Percentiles rank a stretch among this genome's conserved stretches.
Conservation (phyloP, 345 rosid genomes). For the Populus alba region DNA sequence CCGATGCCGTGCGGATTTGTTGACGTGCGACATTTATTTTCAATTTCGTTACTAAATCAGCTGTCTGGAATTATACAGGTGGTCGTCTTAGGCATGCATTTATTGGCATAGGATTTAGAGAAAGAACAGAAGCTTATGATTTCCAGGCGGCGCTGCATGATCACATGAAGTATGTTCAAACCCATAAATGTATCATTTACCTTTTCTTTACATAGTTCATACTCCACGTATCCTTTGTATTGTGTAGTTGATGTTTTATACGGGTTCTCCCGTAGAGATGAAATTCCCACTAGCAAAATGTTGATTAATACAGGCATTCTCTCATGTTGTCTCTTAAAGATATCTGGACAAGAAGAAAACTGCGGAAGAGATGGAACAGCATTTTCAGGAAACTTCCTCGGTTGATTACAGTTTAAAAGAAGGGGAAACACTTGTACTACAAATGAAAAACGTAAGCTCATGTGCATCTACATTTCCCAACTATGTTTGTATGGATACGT, state of each 20-base stretch:
- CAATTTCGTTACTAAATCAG: constrained; percentile 3
- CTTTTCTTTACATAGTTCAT: neutral
- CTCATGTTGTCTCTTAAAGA: constrained; percentile 30
- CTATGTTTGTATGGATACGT: neutral
- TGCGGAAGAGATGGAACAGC: constrained; percentile 99
- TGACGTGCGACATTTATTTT: too few species aligned
- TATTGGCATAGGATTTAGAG: constrained; percentile 94
- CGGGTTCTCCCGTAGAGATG: neutral
- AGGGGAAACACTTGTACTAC: constrained; percentile 83
- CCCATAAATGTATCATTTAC: neutral
- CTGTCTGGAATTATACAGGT: constrained; percentile 46
- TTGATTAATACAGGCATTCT: neutral
- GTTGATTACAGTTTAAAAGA: constrained; percentile 90
- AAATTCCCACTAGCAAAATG: neutral
- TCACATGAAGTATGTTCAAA: constrained; percentile 74
- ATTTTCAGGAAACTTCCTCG: constrained; percentile 69
- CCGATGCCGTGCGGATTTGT: too few species aligned
- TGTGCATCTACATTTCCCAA: constrained; percentile 7
- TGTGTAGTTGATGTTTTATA: neutral
- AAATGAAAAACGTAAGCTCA: constrained; percentile 64
- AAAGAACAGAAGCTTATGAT: constrained; percentile 97
- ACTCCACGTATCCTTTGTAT: constrained; percentile 3
- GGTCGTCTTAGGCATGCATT: constrained; percentile 96
- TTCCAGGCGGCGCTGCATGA: constrained; percentile 98
- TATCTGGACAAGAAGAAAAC: constrained; percentile 94